Evolutionary conservation across 345 rosid genomes (phyloP), one percentile per base, ranked within the genome.

Genomic region (Geranium rotundifolium): DNA sequence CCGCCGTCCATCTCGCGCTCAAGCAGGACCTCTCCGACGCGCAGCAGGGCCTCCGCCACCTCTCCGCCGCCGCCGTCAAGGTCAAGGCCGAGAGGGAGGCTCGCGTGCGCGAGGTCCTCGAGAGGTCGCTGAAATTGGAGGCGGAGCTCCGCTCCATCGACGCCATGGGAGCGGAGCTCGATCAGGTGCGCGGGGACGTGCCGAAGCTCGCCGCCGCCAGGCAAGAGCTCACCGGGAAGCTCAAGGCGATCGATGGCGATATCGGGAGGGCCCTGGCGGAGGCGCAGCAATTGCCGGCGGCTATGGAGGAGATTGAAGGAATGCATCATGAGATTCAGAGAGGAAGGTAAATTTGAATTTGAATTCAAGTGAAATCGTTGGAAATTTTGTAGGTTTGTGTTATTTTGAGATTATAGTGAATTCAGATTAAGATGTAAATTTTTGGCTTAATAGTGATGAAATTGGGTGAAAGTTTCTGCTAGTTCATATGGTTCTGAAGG

Each of bases 71-170:
- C 14, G 83, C 93, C 1, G 76, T 74, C 7, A 71, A 72, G 19
- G 80, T 81, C 27, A 87, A 84, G 65, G 77, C 84, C 7, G 85
- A 84, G 71, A 75, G 87, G 57, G 93, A 92, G 30, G 82, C 70
- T 17, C 79, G 81, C 72, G 83, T 87, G 41, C 74, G 95, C 10
- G 85, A 89, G 75, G 79, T 84, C 39, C 79, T 76, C 20, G 88
- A 89, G 77, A 75, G 72, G 49, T 83, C 91, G 61, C 39, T 89
- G 70, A 84, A 82, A 61, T 57, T 81, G 73, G 95, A 89, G 19
- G 83, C 88, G 4, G 87, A 85, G 72, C 78, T 79, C 57, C 85
- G 87, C 54, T 77, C 72, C 5, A 67, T 84, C 15, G 80, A 79
- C 60, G 76, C 80, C 52, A 75, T 81, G 71, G 72, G 67, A 14